Conservation (phyloP, 2,329 filamentous ascomycete species). For the Cordyceps sp. region DNA sequence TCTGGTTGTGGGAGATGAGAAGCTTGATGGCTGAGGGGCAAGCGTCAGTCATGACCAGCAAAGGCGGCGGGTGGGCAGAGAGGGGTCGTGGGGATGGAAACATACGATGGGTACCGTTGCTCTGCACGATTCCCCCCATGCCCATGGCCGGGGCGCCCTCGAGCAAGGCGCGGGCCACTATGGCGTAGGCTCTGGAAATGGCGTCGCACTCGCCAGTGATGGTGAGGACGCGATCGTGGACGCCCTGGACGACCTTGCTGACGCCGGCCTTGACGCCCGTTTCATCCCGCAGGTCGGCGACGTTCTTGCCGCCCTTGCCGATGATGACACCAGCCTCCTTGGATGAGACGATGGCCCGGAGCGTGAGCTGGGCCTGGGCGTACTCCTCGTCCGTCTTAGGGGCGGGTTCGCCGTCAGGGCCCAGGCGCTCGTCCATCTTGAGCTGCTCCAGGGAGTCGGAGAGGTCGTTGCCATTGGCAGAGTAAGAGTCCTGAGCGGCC, state of each 20-base stretch:
- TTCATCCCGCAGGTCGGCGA: slow-evolving; percentile 90
- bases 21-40: slow-evolving; percentile 66
- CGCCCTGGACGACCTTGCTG: slow-evolving; percentile 95
- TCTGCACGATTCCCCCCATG: slow-evolving; percentile 81
- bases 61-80: neutral
- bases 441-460: slow-evolving; percentile 47
- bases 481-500: slow-evolving; percentile 37
- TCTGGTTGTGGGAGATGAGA: slow-evolving; percentile 98
- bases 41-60: slow-evolving; percentile 4
- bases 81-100: no score
- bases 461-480: slow-evolving; percentile 44
- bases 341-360: slow-evolving; percentile 94
- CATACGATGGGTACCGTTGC: slow-evolving; percentile 84
- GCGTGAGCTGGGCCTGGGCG: slow-evolving; percentile 75
- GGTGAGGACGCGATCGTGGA: slow-evolving; percentile 91
- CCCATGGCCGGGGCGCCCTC: slow-evolving; percentile 91
- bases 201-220: slow-evolving; percentile 82
- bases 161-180: slow-evolving; percentile 79
- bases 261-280: slow-evolving; percentile 96
- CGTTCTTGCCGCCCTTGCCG: slow-evolving; percentile 96
- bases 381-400: slow-evolving; percentile 97
- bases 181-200: slow-evolving; percentile 81
- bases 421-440: slow-evolving; percentile 48
- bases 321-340: slow-evolving; percentile 99
- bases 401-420: slow-evolving; percentile 58